Conservation (phyloP, 192 early-diverging fungal genomes). For the Geosiphon pyriformis region DNA sequence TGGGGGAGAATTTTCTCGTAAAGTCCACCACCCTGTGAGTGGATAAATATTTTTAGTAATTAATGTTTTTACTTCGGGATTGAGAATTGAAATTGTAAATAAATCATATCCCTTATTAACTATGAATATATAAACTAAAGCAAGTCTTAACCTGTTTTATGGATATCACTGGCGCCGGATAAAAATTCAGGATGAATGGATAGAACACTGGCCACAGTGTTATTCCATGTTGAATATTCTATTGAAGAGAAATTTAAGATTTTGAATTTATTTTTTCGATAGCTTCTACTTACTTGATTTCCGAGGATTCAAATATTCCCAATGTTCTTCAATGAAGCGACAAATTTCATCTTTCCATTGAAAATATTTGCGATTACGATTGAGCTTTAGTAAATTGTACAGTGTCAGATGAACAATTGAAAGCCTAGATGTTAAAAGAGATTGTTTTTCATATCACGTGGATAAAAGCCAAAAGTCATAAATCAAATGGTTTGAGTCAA, state of each 20-base stretch:
- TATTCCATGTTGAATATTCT: constrained; percentile 78
- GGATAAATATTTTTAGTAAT: constrained; percentile 12
- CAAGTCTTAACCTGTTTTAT: constrained; percentile 51
- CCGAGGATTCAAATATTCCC: constrained; percentile 65
- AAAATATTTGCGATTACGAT: constrained; percentile 64
- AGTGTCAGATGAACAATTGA: constrained; percentile 68
- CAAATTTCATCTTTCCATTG: constrained; percentile 80
- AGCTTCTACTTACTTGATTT: constrained; percentile 51
- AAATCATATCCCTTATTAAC: too few species aligned
- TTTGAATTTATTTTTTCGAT: neutral
- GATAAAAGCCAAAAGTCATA: too few species aligned
- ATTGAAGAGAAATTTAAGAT: constrained; percentile 3
- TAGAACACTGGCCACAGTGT: constrained; percentile 77
- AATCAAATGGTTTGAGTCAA: too few species aligned
- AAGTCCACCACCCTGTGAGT: constrained; percentile 48
- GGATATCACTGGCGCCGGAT: constrained; percentile 67
- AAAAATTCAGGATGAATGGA: constrained; percentile 73
- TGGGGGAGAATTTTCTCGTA: constrained; percentile 45
- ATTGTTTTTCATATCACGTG: neutral
- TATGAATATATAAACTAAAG: neutral
- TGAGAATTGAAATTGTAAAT: too few species aligned
- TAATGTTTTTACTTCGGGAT: too few species aligned
- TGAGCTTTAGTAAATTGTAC: constrained; percentile 61
- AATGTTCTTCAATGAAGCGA: constrained; percentile 66
- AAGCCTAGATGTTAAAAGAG: constrained; percentile 22